Conservation (phyloP, 768 basidiomycete species). For the Rhizopogon sp. region DNA sequence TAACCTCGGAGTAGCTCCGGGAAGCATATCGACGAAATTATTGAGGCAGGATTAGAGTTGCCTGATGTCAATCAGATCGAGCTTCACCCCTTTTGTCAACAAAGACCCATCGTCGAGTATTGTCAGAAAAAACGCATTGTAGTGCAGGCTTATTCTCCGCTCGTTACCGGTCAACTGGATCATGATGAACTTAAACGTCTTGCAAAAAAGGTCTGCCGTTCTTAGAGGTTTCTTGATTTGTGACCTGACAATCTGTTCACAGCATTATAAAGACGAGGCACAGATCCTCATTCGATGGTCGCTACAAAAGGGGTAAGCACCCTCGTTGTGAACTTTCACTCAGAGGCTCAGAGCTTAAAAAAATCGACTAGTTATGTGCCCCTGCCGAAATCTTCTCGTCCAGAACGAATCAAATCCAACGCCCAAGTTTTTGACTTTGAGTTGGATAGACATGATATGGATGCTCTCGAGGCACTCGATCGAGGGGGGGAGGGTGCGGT, state of each 20-base stretch:
- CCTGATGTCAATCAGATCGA: constrained; percentile 27
- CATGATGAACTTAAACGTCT: constrained; percentile 45
- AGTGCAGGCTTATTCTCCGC: constrained; percentile 69
- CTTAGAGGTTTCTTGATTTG: background rate
- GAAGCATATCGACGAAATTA: constrained; percentile 22
- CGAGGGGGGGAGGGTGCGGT: constrained; percentile 63
- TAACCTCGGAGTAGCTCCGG: constrained; percentile 13
- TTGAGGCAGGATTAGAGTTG: constrained; percentile 18
- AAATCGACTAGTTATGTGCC: constrained; percentile 51
- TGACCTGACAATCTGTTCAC: background rate
- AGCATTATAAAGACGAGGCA: constrained; percentile 27
- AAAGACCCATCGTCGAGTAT: constrained; percentile 68
- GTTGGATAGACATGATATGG: constrained; percentile 59
- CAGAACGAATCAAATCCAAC: constrained; percentile 67
- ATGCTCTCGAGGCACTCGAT: constrained; percentile 60
- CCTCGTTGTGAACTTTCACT: background rate
- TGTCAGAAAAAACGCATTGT: constrained; percentile 55
- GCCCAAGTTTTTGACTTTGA: constrained; percentile 69
- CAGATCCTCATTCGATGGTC: constrained; percentile 52
- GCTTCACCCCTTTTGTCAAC: constrained; percentile 81
- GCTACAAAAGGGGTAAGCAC: constrained; percentile 32
- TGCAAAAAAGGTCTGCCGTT: constrained; percentile 47
- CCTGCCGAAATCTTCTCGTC: constrained; percentile 72
- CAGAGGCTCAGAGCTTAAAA: background rate
- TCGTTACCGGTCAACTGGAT: constrained; percentile 54